These are phyloP conservation scores for Russula brevipes DNA, from an alignment of 768 basidiomycete species.

Conservation along the genomic window DNA sequence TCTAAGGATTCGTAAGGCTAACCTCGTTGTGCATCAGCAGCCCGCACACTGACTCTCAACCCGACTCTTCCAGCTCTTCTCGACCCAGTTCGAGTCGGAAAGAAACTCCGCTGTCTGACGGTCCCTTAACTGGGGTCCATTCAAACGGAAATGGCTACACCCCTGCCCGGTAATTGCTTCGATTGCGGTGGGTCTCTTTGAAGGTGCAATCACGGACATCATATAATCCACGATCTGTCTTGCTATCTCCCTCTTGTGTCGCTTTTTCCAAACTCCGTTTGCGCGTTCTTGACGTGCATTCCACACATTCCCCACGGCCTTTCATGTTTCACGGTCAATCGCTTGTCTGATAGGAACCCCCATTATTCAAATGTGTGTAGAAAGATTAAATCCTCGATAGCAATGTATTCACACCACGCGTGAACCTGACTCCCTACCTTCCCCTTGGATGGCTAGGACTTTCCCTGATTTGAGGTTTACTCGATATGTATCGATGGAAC, in stretches of 20 bases:
- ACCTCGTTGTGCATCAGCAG: slow-evolving; percentile 10
- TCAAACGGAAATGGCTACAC: slow-evolving; percentile 14
- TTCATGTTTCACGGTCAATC: slow-evolving; percentile 11
- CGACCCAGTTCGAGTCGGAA: slow-evolving; percentile 33
- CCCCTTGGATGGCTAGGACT: background rate
- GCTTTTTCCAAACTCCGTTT: slow-evolving; percentile 6
- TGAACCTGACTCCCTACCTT: slow-evolving; percentile 10
- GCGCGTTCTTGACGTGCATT: slow-evolving; percentile 7
- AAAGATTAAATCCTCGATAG: slow-evolving; percentile 15
- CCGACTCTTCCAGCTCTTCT: slow-evolving; percentile 25
- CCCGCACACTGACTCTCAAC: slow-evolving; percentile 8
- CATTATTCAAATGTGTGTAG: slow-evolving; percentile 20
- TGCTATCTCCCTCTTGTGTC: slow-evolving; percentile 16
- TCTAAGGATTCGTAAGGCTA: slow-evolving; percentile 31
- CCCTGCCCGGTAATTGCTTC: slow-evolving; percentile 19
- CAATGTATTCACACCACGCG: slow-evolving; percentile 17
- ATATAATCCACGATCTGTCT: slow-evolving; percentile 18
- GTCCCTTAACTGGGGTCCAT: background rate
- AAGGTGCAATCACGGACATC: slow-evolving; percentile 11
- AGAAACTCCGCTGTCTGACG: slow-evolving; percentile 16
- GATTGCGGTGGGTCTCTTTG: slow-evolving; percentile 1
- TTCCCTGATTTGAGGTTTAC: background rate
- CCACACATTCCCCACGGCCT: slow-evolving; percentile 13
- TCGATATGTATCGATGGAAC: slow-evolving; percentile 3
- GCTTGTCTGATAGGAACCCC: slow-evolving; percentile 13